A percentile compares a stretch with the other conserved stretches of the same genome.
Conservation (phyloP, 768 basidiomycete species). For the Boletus bicolor region DNA sequence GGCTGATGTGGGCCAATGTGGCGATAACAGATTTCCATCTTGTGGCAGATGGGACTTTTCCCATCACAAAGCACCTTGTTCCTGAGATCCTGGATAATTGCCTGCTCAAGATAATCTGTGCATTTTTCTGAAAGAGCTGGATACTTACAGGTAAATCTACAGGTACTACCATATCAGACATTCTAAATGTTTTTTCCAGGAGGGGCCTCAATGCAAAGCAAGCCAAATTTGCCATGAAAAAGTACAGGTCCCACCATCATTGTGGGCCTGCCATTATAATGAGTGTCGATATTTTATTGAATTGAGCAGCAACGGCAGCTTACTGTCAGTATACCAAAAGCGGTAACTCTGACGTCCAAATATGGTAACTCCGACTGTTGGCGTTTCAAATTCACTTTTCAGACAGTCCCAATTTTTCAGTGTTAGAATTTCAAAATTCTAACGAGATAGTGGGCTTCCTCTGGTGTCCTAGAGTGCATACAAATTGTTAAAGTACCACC, state of each 20-base stretch:
- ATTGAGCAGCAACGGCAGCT: background rate
- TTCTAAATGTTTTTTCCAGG: background rate
- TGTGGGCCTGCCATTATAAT: background rate
- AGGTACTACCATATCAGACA: background rate
- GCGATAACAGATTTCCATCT: background rate
- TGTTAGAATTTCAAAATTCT: background rate
- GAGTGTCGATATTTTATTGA: background rate
- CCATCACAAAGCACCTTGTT: background rate
- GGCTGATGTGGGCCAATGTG: background rate
- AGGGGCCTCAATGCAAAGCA: background rate
- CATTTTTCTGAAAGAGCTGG: background rate
- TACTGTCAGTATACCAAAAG: background rate
- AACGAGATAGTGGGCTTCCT: background rate
- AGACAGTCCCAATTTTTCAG: background rate
- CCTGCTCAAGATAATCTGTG: background rate
- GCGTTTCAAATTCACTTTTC: background rate
- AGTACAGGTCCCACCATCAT: background rate
- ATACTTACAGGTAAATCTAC: slow-evolving; percentile 1
- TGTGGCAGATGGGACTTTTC: background rate
- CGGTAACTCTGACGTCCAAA: background rate
- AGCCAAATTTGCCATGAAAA: background rate
- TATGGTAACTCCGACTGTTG: background rate
- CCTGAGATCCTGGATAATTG: background rate
- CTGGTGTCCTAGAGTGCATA: background rate
- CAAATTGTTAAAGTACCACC: background rate